phyloP scores from a whole-genome alignment of 306 rosid species.

The Arachis hypogaea region DNA sequence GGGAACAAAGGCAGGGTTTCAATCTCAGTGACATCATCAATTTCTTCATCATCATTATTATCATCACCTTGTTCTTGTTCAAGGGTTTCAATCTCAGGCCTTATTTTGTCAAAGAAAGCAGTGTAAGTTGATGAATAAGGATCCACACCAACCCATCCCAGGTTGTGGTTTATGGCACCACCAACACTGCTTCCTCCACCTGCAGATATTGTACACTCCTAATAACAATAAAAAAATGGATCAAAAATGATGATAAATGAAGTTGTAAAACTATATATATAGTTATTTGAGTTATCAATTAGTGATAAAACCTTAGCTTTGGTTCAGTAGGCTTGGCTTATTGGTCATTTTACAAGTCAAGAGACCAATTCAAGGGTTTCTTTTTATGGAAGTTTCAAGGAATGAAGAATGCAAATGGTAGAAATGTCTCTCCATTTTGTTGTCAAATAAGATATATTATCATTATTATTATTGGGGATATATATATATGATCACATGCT shows the following conservation, averaged over 20 bases:
- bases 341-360: conserved; percentile 3
- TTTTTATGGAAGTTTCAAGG: conserved; percentile 44
- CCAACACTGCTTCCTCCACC: conserved; percentile 57
- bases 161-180: conserved; percentile 48
- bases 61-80: background rate
- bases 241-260: background rate
- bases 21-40: conserved; percentile 49
- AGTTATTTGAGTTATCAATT: no score
- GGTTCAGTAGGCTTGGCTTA: background rate
- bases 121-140: conserved; percentile 62
- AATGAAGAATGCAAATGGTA: conserved; percentile 6
- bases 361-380: conserved; percentile 22
- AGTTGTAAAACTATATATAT: no score
- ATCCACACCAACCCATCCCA: conserved; percentile 73
- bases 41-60: conserved; percentile 15
- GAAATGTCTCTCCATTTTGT: conserved; percentile 25
- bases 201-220: conserved; percentile 71
- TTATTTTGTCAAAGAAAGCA: conserved; percentile 58
- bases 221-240: background rate
- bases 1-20: conserved; percentile 97
- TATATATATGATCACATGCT: conserved; percentile 14
- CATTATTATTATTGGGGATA: background rate
- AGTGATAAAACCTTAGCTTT: conserved; percentile 16
- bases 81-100: conserved; percentile 34
- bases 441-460: conserved; percentile 31